Base-by-base conservation (phyloP, 2,329 filamentous ascomycete genomes). In the Apiospora phragmitis region DNA sequence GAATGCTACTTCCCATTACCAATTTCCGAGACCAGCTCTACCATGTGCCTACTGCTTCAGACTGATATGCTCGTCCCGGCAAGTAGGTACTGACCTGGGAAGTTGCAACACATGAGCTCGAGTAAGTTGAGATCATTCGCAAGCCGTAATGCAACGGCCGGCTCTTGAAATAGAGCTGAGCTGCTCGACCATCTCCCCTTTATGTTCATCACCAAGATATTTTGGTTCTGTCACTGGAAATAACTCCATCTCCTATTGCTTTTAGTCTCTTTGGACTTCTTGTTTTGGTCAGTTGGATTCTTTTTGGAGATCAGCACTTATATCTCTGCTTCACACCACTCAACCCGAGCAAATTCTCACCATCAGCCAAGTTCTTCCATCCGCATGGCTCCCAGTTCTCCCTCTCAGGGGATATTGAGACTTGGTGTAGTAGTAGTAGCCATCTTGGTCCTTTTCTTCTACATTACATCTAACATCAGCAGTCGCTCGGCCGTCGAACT, bases 331-430 rank as follows among this genome's bases (percentile, higher is more conserved):
- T 38, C 32, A 11, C 32, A 38, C 21, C 18, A n/a, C 32, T 62
- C 55, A 14, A 14, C 24, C 32, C 2, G 38, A 62, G 32, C 55
- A 62, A 9, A 38, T 62, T 32, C 42, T 51, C 68, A 14, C 55
- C 51, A 5, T 14, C 65, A 65, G 26, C 38, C 24, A 35, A 38
- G n/a, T 35, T 67, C 55, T 67, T 68, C 59, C 69, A 72, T 68
- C 32, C 55, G 32, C 67, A 76, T 77, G 75, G 68, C 71, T 66
- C 70, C 68, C 24, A 69, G 69, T 35, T 72, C 69, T 49, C 71
- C 70, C 6, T 74, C 71, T 59, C 69, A 71, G 26, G 65, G 72
- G 14, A 65, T 75, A 68, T 69, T 69, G 70, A 74, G 72, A 69
- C 69, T 72, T 16, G 65, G 78, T 3, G 67, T 76, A 24, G 47